Evolutionary conservation across 2,329 filamentous ascomycete species (phyloP).

Genomic region (Trichoderma arundinaceum): DNA sequence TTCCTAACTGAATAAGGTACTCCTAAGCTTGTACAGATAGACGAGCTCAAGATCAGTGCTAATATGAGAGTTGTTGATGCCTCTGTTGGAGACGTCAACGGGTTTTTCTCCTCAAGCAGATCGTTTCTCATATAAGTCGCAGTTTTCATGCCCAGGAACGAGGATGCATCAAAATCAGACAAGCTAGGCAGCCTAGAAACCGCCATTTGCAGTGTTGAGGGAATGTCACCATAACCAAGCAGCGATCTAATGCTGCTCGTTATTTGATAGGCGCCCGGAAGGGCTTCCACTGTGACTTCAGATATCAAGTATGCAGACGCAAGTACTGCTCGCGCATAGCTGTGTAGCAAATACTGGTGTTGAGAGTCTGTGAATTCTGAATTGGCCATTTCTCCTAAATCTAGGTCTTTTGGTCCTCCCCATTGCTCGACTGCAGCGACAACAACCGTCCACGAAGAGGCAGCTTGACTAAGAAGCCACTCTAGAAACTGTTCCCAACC

Average conservation of each 20-base stretch:
- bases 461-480: constrained; percentile 69
- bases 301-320: constrained; percentile 72
- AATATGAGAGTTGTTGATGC: constrained; percentile 65
- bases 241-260: constrained; percentile 60
- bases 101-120: constrained; percentile 65
- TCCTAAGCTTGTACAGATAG: constrained; percentile 59
- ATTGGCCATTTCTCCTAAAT: constrained; percentile 65
- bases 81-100: constrained; percentile 65
- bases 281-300: constrained; percentile 61
- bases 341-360: constrained; percentile 63
- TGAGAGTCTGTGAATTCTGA: constrained; percentile 65
- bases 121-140: constrained; percentile 46
- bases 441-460: constrained; percentile 65
- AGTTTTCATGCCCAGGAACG: constrained; percentile 38
- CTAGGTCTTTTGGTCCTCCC: constrained; percentile 74
- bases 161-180: constrained; percentile 42
- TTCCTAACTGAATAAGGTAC: constrained; percentile 57
- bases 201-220: constrained; percentile 9
- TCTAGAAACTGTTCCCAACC: constrained; percentile 73
- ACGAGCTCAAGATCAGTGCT: constrained; percentile 66
- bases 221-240: constrained; percentile 58
- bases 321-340: constrained; percentile 71
- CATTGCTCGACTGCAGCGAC: constrained; percentile 70
- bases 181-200: constrained; percentile 39
- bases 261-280: constrained; percentile 66